Conservation (phyloP, 768 basidiomycete species). For the Lactarius vividus region DNA sequence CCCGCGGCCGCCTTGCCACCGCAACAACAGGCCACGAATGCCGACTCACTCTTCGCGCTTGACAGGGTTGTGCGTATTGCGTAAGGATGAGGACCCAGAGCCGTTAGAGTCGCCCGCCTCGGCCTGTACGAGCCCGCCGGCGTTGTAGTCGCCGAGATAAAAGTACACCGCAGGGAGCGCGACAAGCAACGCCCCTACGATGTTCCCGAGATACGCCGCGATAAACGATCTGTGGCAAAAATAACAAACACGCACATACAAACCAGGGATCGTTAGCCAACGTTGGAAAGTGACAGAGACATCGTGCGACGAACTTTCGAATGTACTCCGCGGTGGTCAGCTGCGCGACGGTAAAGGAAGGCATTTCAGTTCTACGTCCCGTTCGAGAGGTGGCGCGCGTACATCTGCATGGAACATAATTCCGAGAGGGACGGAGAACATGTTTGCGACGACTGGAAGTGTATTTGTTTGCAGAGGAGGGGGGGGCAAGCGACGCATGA, state of each 20-base stretch:
- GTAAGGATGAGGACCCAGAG: constrained; percentile 3
- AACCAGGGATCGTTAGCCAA: not conserved
- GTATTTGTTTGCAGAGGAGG: not conserved
- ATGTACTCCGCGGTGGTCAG: constrained; percentile 58
- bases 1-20: not conserved
- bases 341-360: constrained; percentile 32
- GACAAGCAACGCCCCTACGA: constrained; percentile 62
- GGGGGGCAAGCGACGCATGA: not conserved
- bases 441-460: constrained; percentile 61
- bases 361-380: not conserved
- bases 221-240: constrained; percentile 49
- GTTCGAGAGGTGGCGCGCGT: constrained; percentile 27
- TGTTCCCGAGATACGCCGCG: constrained; percentile 63
- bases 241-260: not conserved
- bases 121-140: constrained; percentile 13
- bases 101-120: constrained; percentile 8
- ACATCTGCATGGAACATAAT: constrained; percentile 71
- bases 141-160: constrained; percentile 51
- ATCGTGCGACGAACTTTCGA: constrained; percentile 48
- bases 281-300: not conserved
- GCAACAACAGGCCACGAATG: not conserved
- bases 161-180: constrained; percentile 64
- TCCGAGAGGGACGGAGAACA: constrained; percentile 69
- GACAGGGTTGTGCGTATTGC: not conserved
- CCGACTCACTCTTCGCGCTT: not conserved